Evolutionary conservation across 2,329 filamentous ascomycete species (phyloP).

Genomic region (Diaporthe capsici): DNA sequence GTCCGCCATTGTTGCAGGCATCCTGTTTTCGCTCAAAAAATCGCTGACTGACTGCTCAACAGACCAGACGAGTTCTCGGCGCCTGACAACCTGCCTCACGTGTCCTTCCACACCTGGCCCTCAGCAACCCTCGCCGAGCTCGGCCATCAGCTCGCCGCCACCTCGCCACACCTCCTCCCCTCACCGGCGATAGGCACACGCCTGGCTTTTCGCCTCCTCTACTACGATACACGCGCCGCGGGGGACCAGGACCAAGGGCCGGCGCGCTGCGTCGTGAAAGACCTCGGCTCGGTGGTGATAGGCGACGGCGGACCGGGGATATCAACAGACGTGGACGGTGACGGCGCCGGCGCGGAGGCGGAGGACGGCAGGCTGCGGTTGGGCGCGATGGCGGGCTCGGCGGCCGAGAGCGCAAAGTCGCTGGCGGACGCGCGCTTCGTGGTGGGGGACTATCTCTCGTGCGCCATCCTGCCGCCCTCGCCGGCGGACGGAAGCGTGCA

Average conservation of each 20-base stretch:
- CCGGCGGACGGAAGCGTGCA: slow-evolving; percentile 79
- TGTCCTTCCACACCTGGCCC: slow-evolving; percentile 90
- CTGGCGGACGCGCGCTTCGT: slow-evolving; percentile 85
- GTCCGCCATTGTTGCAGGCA: slow-evolving; percentile 53
- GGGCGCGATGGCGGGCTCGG: slow-evolving; percentile 55
- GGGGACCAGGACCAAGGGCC: slow-evolving; percentile 47
- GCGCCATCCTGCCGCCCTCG: slow-evolving; percentile 82
- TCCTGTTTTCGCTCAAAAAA: not conserved
- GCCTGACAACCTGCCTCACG: slow-evolving; percentile 69
- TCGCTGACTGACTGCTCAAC: slow-evolving; percentile 21
- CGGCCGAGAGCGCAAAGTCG: slow-evolving; percentile 78
- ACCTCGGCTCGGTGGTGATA: slow-evolving; percentile 86
- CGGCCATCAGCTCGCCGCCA: slow-evolving; percentile 79
- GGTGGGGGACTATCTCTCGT: slow-evolving; percentile 89
- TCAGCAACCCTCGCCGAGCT: slow-evolving; percentile 87
- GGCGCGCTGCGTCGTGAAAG: slow-evolving; percentile 80
- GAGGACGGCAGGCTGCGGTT: slow-evolving; percentile 48
- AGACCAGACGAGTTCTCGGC: slow-evolving; percentile 80
- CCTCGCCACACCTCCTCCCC: slow-evolving; percentile 76
- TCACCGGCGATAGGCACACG: slow-evolving; percentile 83
- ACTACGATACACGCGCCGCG: slow-evolving; percentile 74
- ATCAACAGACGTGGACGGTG: slow-evolving; percentile 51
- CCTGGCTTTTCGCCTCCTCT: slow-evolving; percentile 89
- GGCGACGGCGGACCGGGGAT: slow-evolving; percentile 68
- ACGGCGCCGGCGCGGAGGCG: slow-evolving; percentile 55